phyloP scores from a whole-genome alignment of 345 rosid species.

The Streptanthus diversifolius region DNA sequence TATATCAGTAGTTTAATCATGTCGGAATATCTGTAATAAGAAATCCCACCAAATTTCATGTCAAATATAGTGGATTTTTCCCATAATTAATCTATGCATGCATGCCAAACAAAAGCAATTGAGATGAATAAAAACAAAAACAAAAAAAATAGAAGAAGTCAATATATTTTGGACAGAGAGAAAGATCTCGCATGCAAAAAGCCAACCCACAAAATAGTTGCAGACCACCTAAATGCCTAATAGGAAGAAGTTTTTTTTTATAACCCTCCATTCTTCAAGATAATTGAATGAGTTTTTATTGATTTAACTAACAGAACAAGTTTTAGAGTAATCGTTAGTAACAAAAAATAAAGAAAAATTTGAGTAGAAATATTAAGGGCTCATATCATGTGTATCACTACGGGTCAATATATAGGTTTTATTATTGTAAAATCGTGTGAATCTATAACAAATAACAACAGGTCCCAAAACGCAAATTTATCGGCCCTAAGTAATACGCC shows the following conservation, averaged over 20 bases:
- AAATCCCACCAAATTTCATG: conserved; percentile 22
- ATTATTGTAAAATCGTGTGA: neutral
- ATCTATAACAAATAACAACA: neutral
- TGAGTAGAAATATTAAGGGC: neutral
- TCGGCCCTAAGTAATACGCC: neutral
- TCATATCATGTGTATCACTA: neutral
- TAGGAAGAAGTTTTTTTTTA: too few relatives aligned
- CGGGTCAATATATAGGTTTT: neutral
- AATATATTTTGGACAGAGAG: conserved; percentile 29
- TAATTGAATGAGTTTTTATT: neutral
- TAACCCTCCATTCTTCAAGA: too few relatives aligned
- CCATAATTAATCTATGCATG: conserved; percentile 27
- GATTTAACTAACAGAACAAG: neutral
- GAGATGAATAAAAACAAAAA: conserved; percentile 16
- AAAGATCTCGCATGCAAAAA: conserved; percentile 33
- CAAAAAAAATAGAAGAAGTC: neutral
- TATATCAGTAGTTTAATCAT: conserved; percentile 33
- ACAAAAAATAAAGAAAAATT: neutral
- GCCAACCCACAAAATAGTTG: conserved; percentile 28
- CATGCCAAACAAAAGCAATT: conserved; percentile 36
- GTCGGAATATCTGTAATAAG: conserved; percentile 28
- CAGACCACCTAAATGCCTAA: neutral
- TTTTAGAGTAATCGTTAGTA: neutral
- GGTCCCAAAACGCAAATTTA: neutral
- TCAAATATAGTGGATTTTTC: conserved; percentile 10